Evolutionary conservation across 1,284 basidiomycete species (phyloP), one percentile per base, ranked within the genome.

Genomic region (Trametes versicolor): DNA sequence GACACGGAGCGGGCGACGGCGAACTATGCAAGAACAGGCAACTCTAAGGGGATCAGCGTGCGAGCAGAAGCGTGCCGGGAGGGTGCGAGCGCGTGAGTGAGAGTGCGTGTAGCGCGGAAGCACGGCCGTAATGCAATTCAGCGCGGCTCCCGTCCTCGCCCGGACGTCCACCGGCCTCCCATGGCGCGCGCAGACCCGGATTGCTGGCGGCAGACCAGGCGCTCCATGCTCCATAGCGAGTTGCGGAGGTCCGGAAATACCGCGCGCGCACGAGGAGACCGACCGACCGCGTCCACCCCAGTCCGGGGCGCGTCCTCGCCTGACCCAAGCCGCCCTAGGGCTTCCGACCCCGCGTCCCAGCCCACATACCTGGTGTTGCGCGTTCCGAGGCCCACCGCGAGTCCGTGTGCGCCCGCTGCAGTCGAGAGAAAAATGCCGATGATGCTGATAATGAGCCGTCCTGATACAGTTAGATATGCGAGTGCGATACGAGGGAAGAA

Each of bases 381-480:
- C 34, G 34, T 36, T 32, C 53, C 53, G 41, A 47, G n/a, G 13
- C 32, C n/a, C 45, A 25, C 56, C 56, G 54, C 10, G 13, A 58
- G 34, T 19, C 34, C 47, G 57, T 39, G 47, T 27, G 21, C 47
- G 57, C 25, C 56, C 56, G 47, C 10, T 41, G 50, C 17, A 27
- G 6, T 52, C 43, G n/a, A 32, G n/a, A 32, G 15, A 32, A 51
- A 49, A 47, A 49, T 49, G 25, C 15, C 15, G 23, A 27, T 27
- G 48, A 49, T 49, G 48, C 21, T 48, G 45, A 49, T 49, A 27
- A 17, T 49, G 48, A 29, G 25, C 41, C 58, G 29, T 49, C 53
- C 57, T 49, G 53, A 36, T 59, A 64, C 45, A 55, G 47, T 56
- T 27, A 43, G 37, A 47, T 49, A 47, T 47, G 54, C 54, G 47